Base-by-base conservation (phyloP, 1,284 basidiomycete genomes). In the Marasmius sp. region DNA sequence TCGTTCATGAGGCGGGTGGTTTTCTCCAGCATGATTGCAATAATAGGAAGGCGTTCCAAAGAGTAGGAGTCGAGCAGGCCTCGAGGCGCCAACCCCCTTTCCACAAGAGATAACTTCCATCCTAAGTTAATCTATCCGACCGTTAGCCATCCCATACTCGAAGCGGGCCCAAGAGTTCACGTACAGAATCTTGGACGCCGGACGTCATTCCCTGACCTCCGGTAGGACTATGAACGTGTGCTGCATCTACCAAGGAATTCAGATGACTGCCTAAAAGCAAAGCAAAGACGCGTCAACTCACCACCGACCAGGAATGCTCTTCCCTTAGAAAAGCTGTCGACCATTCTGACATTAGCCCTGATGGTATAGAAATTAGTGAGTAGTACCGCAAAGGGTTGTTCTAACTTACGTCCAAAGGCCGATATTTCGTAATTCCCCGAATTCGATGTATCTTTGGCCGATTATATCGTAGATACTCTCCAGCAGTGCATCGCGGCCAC, bases 51-150 rank as follows among this genome's bases (percentile, higher is more conserved):
- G 16, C 77, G 79, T 53, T 79, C 79, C 2, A 65, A 38, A 9
- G 68, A 70, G 60, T 79, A 78, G 0, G 77, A 72, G 5, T 71
- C 67, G 2, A 81, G 71, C n/a, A 80, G 70, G 3, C 66, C 62
- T 0, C 43, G n/a, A 0, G 74, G 66, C 8, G 79, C 68, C 45
- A 74, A 63, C 4, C 70, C 70, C 39, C 77, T 75, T 41, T 72
- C 54, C n/a, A 78, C 77, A 6, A 79, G 66, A 6, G 77, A 70
- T 36, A 81, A 59, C 56, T 82, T 81, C 80, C 79, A 81, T 0
- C 66, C 74, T 4, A 81, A 65, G 59, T 81, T 82, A 56, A 75
- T 69, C 76, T 76, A 22, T 20, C 39, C 47, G 36, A 18, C 16
- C n/a, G 20, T 12, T 27, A 14, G 11, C 10, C 20, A 20, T 53